These are phyloP conservation scores for Cryphonectria radicalis DNA, from an alignment of 2,329 filamentous ascomycete species.

Conservation along the genomic window DNA sequence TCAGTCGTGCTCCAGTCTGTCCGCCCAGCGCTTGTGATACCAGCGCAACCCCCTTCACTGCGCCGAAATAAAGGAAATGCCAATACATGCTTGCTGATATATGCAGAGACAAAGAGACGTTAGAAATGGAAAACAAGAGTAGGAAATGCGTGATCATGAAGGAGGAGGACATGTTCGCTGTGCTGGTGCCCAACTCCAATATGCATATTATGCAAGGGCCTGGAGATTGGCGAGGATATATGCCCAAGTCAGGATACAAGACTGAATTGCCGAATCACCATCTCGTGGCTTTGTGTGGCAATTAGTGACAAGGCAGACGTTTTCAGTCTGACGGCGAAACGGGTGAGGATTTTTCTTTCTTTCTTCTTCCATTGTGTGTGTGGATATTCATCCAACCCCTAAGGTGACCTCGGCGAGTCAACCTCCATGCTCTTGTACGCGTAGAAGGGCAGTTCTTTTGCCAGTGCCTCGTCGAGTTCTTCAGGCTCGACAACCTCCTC, in stretches of 20 bases:
- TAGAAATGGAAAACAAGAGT: neutral
- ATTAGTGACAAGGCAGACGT: neutral
- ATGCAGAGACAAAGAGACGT: neutral
- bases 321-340: neutral
- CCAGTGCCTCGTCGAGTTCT: constrained; percentile 46
- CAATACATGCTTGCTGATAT: neutral
- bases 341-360: neutral
- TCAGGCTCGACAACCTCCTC: constrained; percentile 57
- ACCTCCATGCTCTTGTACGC: constrained; percentile 58
- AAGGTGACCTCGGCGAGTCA: constrained; percentile 41
- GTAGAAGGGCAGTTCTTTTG: constrained; percentile 55
- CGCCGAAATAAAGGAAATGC: neutral
- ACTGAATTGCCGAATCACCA: neutral
- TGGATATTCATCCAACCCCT: neutral
- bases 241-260: neutral
- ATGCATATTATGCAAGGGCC: neutral
- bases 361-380: neutral
- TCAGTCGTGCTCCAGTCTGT: neutral
- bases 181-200: neutral
- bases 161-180: neutral
- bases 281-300: neutral
- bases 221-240: neutral
- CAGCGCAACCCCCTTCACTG: neutral
- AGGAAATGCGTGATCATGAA: neutral
- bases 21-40: neutral